Evolutionary conservation across 495 filamentous ascomycete genomes (phyloP), one percentile per base, ranked within the genome.

Genomic region (Hapsidospora chrysogenum): DNA sequence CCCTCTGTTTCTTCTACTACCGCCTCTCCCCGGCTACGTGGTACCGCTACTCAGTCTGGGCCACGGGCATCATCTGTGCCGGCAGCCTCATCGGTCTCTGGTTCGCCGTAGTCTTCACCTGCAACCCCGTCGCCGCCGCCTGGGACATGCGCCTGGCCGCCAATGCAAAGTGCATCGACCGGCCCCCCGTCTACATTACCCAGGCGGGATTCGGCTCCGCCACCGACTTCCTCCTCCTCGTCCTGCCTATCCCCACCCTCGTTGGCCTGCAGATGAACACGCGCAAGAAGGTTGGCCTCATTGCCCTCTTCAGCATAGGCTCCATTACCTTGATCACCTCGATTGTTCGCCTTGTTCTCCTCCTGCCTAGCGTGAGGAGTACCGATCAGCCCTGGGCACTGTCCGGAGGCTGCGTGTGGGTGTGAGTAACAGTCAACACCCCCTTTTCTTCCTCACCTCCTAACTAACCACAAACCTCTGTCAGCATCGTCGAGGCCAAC

Each of bases 61-160:
- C 23, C n/a, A 31, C 36, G 4, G 27, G 20, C 13, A 31, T 38
- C 19, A 22, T 38, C 27, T 31, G 26, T 26, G 29, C 27, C 15
- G 36, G 36, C 3, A 18, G 29, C 17, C 17, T 31, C n/a, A 29
- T 27, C 7, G 36, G 25, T 1, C 30, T 38, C 3, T 38, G 26
- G 27, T 38, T 38, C 6, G 48, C 53, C 0, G 39, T 59, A 13
- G 49, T 61, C 4, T 57, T 60, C 29, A 51, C 51, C 18, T 60
- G 57, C 40, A 33, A 37, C 18, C 54, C 54, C 2, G 26, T 60
- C 17, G 25, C 32, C 9, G 51, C 44, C 32, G 31, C 31, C 18
- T 60, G 54, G 53, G 41, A 58, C 31, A 17, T 31, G 17, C 31
- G 23, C 6, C 40, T 53, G 6, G 23, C 11, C 6, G 23, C 6